Conservation (phyloP, 2,329 filamentous ascomycete genomes). For the Colletotrichum sansevieriae region DNA sequence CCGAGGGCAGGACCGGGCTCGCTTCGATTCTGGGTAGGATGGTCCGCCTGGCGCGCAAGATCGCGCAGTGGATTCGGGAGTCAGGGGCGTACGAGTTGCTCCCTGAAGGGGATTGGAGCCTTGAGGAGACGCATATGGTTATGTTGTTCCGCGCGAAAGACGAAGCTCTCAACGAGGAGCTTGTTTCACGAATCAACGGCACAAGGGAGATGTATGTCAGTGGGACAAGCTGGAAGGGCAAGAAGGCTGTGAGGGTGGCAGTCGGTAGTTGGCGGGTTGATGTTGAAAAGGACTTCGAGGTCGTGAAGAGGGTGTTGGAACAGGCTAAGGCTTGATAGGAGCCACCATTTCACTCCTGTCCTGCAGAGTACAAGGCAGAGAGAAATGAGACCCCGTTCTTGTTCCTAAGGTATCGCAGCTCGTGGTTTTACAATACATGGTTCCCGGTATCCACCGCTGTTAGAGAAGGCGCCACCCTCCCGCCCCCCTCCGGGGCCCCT, state of each 20-base stretch:
- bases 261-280: conserved; percentile 88
- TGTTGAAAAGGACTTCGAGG: conserved; percentile 72
- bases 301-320: conserved; percentile 75
- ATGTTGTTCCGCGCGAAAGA: conserved; percentile 81
- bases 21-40: conserved; percentile 78
- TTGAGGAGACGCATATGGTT: conserved; percentile 71
- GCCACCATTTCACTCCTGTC: no score
- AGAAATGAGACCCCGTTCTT: no score
- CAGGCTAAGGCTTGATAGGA: conserved; percentile 51
- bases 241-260: conserved; percentile 83
- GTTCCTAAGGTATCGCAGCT: no score
- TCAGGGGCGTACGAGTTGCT: conserved; percentile 76
- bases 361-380: no score
- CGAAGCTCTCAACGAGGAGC: conserved; percentile 69
- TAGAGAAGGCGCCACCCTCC: neutral
- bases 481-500: no score
- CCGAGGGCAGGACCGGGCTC: conserved; percentile 80
- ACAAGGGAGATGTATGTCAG: conserved; percentile 84
- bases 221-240: conserved; percentile 81
- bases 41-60: conserved; percentile 75
- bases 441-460: no score
- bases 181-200: conserved; percentile 81
- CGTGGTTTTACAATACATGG: no score
- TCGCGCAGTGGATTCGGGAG: conserved; percentile 73
- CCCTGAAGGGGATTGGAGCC: conserved; percentile 58